A percentile compares a stretch with the other conserved stretches of the same genome.
Evolutionary conservation across 2,329 filamentous ascomycete genomes (phyloP).

Genomic region (Penicillium italicum): DNA sequence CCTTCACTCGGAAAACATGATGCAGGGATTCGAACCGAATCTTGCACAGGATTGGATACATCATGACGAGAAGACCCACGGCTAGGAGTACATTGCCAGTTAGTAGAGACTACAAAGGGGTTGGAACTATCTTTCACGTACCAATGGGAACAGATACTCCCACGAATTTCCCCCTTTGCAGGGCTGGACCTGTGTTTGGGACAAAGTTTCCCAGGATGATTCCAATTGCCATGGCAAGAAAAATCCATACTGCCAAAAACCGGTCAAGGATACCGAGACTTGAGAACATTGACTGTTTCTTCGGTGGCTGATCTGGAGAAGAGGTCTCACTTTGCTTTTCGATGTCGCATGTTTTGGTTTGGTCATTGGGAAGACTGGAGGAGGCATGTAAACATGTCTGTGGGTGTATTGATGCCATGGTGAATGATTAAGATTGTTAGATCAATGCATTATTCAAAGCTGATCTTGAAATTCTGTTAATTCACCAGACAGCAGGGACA

Average conservation of each 20-base stretch:
- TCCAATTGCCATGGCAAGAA: constrained; percentile 72
- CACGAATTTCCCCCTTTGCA: constrained; percentile 70
- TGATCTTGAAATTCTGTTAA: neutral
- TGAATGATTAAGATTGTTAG: neutral
- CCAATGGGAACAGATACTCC: constrained; percentile 66
- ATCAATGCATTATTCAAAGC: too few relatives aligned
- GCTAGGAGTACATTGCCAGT: constrained; percentile 48
- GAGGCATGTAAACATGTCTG: neutral
- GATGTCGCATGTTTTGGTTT: constrained; percentile 2
- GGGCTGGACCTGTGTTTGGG: constrained; percentile 54
- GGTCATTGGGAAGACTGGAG: neutral
- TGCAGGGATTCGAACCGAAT: constrained; percentile 75
- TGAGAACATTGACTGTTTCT: constrained; percentile 38
- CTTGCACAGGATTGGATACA: constrained; percentile 91
- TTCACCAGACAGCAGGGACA: neutral
- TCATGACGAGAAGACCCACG: constrained; percentile 82
- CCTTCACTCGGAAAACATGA: constrained; percentile 56
- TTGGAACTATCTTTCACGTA: constrained; percentile 29
- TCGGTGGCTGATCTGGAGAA: neutral
- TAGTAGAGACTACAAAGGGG: neutral
- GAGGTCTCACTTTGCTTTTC: constrained; percentile 1
- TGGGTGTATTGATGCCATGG: neutral
- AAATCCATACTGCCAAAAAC: constrained; percentile 68
- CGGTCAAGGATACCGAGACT: constrained; percentile 59
- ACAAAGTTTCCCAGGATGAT: constrained; percentile 76